Evolutionary conservation across 2,329 filamentous ascomycete genomes (phyloP), one percentile per base, ranked within the genome.

Genomic region (Claviceps pazoutovae): DNA sequence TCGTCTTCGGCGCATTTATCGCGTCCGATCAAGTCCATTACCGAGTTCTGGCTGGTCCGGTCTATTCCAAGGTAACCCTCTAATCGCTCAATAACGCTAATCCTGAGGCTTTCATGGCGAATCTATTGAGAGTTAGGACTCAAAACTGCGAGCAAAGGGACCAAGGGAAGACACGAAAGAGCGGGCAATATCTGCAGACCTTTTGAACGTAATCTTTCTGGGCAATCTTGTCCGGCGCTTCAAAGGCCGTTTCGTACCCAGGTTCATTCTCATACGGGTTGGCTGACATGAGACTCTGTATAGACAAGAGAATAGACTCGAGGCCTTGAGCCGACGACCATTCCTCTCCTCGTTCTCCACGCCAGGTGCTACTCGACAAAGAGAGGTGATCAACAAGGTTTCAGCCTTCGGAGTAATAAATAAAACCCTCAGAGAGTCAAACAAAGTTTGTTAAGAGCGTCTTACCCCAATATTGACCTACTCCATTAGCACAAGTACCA

Each of bases 211-310:
- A 96, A 9, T 80, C 74, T 55, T 78, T 76, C 66, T 90, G 86
- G 53, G 82, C 76, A 66, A 82, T 80, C 67, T 86, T 84, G 64
- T 95, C 88, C 4, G 74, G 69, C 1, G 75, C 69, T 8, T 78
- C 75, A 46, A 83, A 84, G 13, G 83, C 79, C 54, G 85, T 78
- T 64, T 97, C 91, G 59, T 88, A 96, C 5, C 93, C 93, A 1
- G 93, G 93, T 65, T 98, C 93, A 60, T 97, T 96, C 64, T 93
- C 88, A 67, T 95, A 97, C 0, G 91, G 93, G 60, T 96, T 95
- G 30, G 80, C 71, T 1, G 89, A 95, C 84, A 98, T 90, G 45
- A 98, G 74, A 65, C 90, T 96, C 68, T 98, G 93, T 53, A 98
- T 96, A 5, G 91, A 97, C 50, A 97, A 80, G 47, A 98, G 69